phyloP scores from a whole-genome alignment of 202 grass and related monocot genomes.

The Dendrocalamus latiflorus region DNA sequence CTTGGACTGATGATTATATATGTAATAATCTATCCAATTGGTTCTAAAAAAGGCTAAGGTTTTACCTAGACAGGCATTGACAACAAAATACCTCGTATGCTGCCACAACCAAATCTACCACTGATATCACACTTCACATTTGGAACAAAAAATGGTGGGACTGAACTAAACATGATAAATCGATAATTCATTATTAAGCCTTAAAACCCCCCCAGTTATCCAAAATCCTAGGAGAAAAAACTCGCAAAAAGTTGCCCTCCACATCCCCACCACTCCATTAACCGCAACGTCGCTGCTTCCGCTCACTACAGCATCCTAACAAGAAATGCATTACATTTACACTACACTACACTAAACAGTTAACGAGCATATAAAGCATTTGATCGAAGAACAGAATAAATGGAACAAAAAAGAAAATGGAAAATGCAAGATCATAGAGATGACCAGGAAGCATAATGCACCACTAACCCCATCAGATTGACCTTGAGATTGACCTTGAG shows the following conservation, averaged over 20 bases:
- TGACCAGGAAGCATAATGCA: conserved; percentile 29
- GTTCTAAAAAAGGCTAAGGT: background rate
- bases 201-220: background rate
- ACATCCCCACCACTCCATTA: background rate
- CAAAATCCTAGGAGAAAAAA: too few species aligned
- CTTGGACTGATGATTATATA: background rate
- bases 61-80: background rate
- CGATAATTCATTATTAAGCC: background rate
- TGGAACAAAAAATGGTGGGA: background rate
- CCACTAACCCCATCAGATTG: conserved; percentile 96
- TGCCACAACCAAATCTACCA: conserved; percentile 1
- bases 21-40: background rate
- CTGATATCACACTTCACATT: background rate
- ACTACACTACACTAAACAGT: background rate
- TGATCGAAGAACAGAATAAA: conserved; percentile 14
- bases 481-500: conserved; percentile 99
- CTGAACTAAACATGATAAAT: background rate
- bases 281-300: background rate
- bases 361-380: background rate
- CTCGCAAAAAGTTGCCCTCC: background rate
- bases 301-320: background rate
- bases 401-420: background rate
- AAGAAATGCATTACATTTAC: background rate
- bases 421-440: conserved; percentile 5
- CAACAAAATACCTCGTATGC: background rate